Evolutionary conservation across 441 rosid genomes (phyloP), one percentile per base, ranked within the genome.

Genomic region (Flueggea neowawraea): DNA sequence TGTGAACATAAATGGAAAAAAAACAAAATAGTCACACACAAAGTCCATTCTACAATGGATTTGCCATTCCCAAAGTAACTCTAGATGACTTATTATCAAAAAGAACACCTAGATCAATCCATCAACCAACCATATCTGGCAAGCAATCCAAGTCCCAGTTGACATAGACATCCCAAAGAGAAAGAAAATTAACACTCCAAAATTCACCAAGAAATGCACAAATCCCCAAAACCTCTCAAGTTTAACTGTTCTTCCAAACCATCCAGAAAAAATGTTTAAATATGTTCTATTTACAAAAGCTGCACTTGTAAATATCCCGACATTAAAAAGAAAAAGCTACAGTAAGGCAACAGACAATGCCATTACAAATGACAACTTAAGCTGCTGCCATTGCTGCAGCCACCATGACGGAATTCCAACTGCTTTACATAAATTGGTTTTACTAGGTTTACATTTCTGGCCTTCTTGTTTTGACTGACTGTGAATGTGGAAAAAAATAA

Each of bases 381-480:
- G 75, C 69, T 67, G 73, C 80, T 82, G 69, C 81, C 74, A 74
- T 69, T 56, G 84, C 79, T 62, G 80, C 82, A 78, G 72, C 86
- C 77, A 80, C 70, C 75, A 73, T 67, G 78, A 75, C 77, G 80
- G 66, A 65, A 64, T 70, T 68, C 62, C 65, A 75, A 78, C 69
- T 70, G 78, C 81, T 72, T 75, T 71, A 81, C 80, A 78, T 63
- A 69, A 72, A 79, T 77, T 71, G 70, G 71, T 73, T 81, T 74
- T 77, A 79, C 75, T 72, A 75, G 61, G 73, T 82, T 72, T 82
- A 81, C 78, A 81, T 62, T 73, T 62, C 82, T 77, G 69, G 88
- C 80, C 88, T 75, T 82, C 91, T 78, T 70, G 82, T 77, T 78
- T 80, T 70, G 87, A 73, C 74, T 74, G 75, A 82, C 74, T 61